Conservation (phyloP, 2,329 filamentous ascomycete genomes). For the Penicillium aurantiogriseum region DNA sequence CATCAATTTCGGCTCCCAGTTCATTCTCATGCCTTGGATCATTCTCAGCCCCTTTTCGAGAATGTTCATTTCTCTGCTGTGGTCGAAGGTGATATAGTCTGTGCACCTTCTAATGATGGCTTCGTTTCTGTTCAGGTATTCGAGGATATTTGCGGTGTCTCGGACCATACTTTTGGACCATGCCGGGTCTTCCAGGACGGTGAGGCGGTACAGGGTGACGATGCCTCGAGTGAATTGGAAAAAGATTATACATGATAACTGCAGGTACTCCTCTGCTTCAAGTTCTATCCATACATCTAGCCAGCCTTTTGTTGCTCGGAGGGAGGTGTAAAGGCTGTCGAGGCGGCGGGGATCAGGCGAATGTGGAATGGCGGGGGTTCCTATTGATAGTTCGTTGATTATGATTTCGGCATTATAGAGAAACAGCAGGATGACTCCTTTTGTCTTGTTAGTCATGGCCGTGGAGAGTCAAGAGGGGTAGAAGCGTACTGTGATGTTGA, state of each 20-base stretch:
- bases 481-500: constrained; percentile 21
- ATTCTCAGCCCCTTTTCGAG: constrained; percentile 22
- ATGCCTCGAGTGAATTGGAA: constrained; percentile 25
- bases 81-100: not conserved
- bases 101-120: constrained; percentile 14
- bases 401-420: constrained; percentile 20
- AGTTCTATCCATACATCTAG: constrained; percentile 21
- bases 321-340: constrained; percentile 21
- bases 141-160: constrained; percentile 26
- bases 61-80: constrained; percentile 13
- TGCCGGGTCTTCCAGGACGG: constrained; percentile 26
- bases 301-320: constrained; percentile 25
- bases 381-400: constrained; percentile 24
- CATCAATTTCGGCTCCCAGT: constrained; percentile 24
- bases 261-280: constrained; percentile 12
- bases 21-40: constrained; percentile 15
- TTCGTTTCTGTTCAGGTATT: constrained; percentile 20
- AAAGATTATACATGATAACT: constrained; percentile 22
- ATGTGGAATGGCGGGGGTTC: constrained; percentile 15
- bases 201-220: constrained; percentile 24
- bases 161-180: constrained; percentile 28
- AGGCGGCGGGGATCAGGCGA: constrained; percentile 23
- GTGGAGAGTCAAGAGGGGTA: not conserved
- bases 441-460: constrained; percentile 3
- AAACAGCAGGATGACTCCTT: constrained; percentile 16